These are phyloP conservation scores for Mycena pura DNA, from an alignment of 768 basidiomycete genomes.

Conservation along the genomic window DNA sequence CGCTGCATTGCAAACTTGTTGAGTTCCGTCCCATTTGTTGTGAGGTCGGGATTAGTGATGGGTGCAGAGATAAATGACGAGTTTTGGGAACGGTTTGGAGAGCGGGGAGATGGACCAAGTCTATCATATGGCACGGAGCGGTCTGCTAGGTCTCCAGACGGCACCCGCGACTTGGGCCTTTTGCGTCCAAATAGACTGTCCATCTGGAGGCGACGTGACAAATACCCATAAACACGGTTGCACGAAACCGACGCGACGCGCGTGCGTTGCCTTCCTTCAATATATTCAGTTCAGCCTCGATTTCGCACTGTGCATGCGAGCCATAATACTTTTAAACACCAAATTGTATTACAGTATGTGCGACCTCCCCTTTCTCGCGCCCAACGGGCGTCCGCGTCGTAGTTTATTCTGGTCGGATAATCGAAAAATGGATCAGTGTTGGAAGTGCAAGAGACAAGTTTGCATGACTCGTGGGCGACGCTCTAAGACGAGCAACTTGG, in stretches of 20 bases:
- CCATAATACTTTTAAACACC: too few relatives aligned
- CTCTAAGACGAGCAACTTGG: too few relatives aligned
- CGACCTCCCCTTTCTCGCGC: constrained; percentile 56
- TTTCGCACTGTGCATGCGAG: too few relatives aligned
- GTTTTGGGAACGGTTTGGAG: constrained; percentile 62
- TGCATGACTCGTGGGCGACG: too few relatives aligned
- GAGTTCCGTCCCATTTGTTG: constrained; percentile 72
- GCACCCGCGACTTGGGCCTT: constrained; percentile 65
- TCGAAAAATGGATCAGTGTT: constrained; percentile 40
- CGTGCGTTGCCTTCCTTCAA: too few relatives aligned
- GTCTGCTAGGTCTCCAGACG: constrained; percentile 71
- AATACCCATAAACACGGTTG: background rate
- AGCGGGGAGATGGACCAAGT: constrained; percentile 59
- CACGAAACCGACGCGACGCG: background rate
- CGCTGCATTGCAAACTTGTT: constrained; percentile 64
- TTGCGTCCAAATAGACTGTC: constrained; percentile 67
- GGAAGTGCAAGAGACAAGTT: constrained; percentile 30
- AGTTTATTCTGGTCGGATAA: constrained; percentile 39
- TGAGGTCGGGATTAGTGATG: constrained; percentile 83
- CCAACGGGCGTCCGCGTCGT: constrained; percentile 47
- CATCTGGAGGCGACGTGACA: constrained; percentile 45
- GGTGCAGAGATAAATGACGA: constrained; percentile 75
- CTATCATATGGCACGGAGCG: constrained; percentile 78
- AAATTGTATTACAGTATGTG: too few relatives aligned
- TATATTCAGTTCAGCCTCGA: too few relatives aligned